Percentiles rank a stretch among this genome's conserved stretches.
Conservation (phyloP, 2,329 filamentous ascomycete genomes). For the Aureobasidium sp. region DNA sequence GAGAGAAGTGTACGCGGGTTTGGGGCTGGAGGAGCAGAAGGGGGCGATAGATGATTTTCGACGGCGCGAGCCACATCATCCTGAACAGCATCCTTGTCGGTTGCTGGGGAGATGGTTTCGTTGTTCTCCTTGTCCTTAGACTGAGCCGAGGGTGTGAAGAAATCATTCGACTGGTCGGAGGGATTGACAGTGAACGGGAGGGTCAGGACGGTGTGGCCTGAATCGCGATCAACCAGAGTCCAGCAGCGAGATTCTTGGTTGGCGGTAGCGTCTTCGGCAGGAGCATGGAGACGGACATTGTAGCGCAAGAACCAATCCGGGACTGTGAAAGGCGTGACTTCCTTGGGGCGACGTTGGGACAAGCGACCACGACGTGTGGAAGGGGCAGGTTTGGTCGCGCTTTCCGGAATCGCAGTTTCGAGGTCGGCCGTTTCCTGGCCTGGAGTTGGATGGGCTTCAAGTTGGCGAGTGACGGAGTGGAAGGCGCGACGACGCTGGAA, state of each 20-base stretch:
- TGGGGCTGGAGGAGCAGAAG: constrained; percentile 10
- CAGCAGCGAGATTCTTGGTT: neutral
- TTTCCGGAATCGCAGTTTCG: neutral
- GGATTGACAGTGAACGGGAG: neutral
- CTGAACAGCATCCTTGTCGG: neutral
- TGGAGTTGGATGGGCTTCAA: neutral
- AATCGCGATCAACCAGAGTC: constrained; percentile 8
- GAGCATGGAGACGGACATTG: constrained; percentile 25
- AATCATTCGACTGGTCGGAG: neutral
- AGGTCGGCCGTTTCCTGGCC: neutral
- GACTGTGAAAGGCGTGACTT: constrained; percentile 16
- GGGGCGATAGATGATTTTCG: neutral
- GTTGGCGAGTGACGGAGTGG: constrained; percentile 16
- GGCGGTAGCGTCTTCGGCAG: neutral
- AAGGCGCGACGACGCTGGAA: constrained; percentile 18
- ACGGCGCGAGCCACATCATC: neutral
- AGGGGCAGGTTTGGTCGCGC: neutral
- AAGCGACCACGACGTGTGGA: neutral
- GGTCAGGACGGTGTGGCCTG: constrained; percentile 6
- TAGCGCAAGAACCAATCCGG: constrained; percentile 30
- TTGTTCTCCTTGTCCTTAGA: neutral
- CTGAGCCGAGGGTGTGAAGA: neutral
- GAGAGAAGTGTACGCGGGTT: constrained; percentile 29
- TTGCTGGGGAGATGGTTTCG: neutral
- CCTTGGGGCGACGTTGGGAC: neutral